Base-by-base conservation (phyloP, 768 basidiomycete species). In the Mycena latifolia region DNA sequence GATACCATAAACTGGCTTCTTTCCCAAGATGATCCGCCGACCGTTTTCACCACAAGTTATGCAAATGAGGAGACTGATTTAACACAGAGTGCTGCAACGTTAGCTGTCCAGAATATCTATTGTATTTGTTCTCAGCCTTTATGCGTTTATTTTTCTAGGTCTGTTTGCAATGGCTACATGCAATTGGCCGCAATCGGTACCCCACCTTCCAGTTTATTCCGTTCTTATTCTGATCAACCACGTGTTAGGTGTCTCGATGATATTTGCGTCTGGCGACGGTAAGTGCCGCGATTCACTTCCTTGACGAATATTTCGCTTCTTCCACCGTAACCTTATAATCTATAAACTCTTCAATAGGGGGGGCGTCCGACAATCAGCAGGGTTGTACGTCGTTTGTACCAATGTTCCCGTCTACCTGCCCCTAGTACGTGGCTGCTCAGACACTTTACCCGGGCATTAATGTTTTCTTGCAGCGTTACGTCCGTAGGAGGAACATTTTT, bases 111-210 rank as follows among this genome's bases (percentile, higher is more conserved):
- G 41, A 61, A 45, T 35, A 31, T 54, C 39, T 54, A 17, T 25
- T 53, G 39, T 53, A 61, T 46, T 45, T 45, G n/a, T 46, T 53
- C 41, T 31, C 24, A 35, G 11, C 45, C 51, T 31, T n/a, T n/a
- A n/a, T 33, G 28, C 20, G 47, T 41, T 39, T 24, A 20, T 5
- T 47, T 47, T 51, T 51, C 20, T 24, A 60, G 58, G 35, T 52
- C 60, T 33, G 29, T 61, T 52, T 62, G 61, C 53, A 62, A 62
- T 47, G 61, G 61, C 11, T 62, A 62, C 61, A 62, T 62, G 61
- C 61, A 62, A 39, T 48, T 62, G 45, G 61, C 53, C 15, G 61
- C 61, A 29, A 55, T 62, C 20, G 61, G 61, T 62, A 48, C 33
- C 25, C 25, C 37, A 53, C 50, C 53, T 46, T 37, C 52, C 52